phyloP scores from a whole-genome alignment of 2,329 filamentous ascomycete species.

The Xylaria sp. region DNA sequence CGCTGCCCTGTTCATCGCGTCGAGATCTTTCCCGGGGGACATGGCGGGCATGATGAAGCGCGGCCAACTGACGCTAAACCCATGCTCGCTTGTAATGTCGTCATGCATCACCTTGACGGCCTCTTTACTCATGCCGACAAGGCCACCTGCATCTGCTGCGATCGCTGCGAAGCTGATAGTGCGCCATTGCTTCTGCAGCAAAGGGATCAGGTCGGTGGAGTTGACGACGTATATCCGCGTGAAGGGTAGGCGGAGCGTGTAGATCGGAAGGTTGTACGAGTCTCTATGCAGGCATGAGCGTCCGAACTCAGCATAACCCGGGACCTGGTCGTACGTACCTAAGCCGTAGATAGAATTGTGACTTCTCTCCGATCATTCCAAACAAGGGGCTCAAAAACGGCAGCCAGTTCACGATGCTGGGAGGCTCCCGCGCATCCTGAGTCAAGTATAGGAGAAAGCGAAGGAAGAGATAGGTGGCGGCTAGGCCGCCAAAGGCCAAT shows the following conservation, averaged over 20 bases:
- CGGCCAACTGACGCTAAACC: conserved; percentile 27
- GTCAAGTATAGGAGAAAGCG: conserved; percentile 32
- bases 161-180: conserved; percentile 37
- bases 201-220: conserved; percentile 34
- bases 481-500: background rate
- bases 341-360: conserved; percentile 20
- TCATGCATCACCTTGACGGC: conserved; percentile 32
- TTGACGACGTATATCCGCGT: conserved; percentile 28
- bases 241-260: conserved; percentile 25
- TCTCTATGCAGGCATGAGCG: conserved; percentile 15
- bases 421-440: conserved; percentile 36
- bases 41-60: conserved; percentile 21
- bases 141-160: conserved; percentile 28
- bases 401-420: conserved; percentile 28
- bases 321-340: conserved; percentile 20
- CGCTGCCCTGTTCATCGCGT: conserved; percentile 31
- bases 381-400: conserved; percentile 37
- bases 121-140: conserved; percentile 37
- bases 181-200: conserved; percentile 37
- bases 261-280: conserved; percentile 23
- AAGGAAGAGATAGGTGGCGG: conserved; percentile 32
- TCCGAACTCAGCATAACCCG: background rate
- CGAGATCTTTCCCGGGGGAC: conserved; percentile 27
- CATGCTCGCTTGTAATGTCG: conserved; percentile 27
- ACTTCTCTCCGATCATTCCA: conserved; percentile 32